These are phyloP conservation scores for Madurella mycetomatis DNA, from an alignment of 2,329 filamentous ascomycete genomes.

Conservation along the genomic window DNA sequence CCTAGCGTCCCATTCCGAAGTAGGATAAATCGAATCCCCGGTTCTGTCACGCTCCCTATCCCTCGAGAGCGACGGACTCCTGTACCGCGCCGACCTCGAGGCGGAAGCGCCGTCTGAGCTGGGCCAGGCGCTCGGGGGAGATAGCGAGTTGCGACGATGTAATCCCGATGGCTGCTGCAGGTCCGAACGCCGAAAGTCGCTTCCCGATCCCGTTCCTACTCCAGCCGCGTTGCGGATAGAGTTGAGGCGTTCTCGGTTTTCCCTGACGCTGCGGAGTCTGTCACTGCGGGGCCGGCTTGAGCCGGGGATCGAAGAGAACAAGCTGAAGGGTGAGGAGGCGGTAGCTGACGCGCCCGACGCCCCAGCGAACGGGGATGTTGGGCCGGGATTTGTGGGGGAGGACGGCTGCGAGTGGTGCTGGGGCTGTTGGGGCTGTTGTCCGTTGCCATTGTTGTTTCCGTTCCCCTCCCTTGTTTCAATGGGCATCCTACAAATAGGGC, in stretches of 20 bases:
- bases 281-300: constrained; percentile 1
- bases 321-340: background rate
- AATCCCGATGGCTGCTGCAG: background rate
- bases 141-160: constrained; percentile 10
- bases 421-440: constrained; percentile 16
- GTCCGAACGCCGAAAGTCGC: background rate
- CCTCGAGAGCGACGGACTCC: background rate
- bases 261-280: constrained; percentile 15
- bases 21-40: background rate
- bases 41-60: background rate
- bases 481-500: constrained; percentile 70
- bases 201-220: background rate
- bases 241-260: constrained; percentile 26
- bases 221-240: constrained; percentile 22
- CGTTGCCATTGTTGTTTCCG: constrained; percentile 12
- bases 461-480: constrained; percentile 39
- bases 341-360: background rate
- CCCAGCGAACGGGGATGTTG: background rate
- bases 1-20: too few species aligned
- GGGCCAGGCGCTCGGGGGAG: constrained; percentile 3
- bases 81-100: background rate
- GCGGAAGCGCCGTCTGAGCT: background rate
- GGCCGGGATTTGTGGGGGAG: background rate
- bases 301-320: background rate
- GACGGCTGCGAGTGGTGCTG: constrained; percentile 3